Conservation (phyloP, 768 basidiomycete species). For the Amanita exitialis region DNA sequence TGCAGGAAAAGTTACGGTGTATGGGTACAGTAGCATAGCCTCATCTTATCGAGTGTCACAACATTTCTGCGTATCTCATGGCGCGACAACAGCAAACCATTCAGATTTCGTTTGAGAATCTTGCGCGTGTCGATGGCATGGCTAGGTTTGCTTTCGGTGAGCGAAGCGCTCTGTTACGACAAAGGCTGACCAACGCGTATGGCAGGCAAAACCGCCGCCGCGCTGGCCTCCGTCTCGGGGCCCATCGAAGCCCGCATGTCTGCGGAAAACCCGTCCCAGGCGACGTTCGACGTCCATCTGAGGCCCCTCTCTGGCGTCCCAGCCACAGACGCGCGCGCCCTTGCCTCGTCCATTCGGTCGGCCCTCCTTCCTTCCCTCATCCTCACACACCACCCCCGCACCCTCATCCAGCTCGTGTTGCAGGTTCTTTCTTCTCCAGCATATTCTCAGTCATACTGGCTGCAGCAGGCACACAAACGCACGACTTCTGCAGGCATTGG, state of each 20-base stretch:
- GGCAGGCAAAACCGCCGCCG: constrained; percentile 27
- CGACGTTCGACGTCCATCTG: constrained; percentile 65
- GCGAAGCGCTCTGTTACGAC: neutral
- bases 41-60: neutral
- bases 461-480: neutral
- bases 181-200: neutral
- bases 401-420: constrained; percentile 68
- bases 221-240: constrained; percentile 67
- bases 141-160: constrained; percentile 60
- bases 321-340: constrained; percentile 56
- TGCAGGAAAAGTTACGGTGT: neutral
- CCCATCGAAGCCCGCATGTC: constrained; percentile 70
- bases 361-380: constrained; percentile 53
- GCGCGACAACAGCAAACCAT: constrained; percentile 12
- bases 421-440: constrained; percentile 36
- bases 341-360: constrained; percentile 42
- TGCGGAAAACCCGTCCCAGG: constrained; percentile 59
- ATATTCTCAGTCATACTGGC: constrained; percentile 7
- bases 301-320: constrained; percentile 63
- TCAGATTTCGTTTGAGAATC: constrained; percentile 41
- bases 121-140: constrained; percentile 70
- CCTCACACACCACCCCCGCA: constrained; percentile 60
- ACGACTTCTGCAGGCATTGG: constrained; percentile 19
- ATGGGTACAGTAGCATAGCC: neutral
- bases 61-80: neutral